Evolutionary conservation across 768 basidiomycete genomes (phyloP).

Genomic region (Tephrocybe sp.): DNA sequence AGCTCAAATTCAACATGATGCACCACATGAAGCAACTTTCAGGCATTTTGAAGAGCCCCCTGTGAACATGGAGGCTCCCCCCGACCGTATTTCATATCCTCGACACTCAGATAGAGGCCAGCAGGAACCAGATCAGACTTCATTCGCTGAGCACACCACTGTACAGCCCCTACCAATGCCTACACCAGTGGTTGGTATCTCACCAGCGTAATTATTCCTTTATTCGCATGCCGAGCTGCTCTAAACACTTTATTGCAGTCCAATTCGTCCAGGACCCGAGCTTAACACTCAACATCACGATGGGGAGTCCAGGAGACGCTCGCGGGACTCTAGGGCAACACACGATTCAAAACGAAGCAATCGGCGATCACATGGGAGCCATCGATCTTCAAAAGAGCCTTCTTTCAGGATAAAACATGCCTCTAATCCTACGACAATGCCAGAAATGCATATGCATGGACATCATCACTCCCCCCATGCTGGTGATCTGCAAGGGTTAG

Average conservation of each 20-base stretch:
- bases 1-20: background rate
- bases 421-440: background rate
- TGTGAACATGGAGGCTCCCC: background rate
- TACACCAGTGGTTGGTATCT: no score
- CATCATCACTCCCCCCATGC: background rate
- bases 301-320: background rate
- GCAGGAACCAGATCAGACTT: no score
- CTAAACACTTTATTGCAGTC: no score
- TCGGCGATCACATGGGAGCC: slow-evolving; percentile 4
- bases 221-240: no score
- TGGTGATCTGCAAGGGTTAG: slow-evolving; percentile 12
- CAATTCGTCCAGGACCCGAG: no score
- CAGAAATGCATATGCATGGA: background rate
- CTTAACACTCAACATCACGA: no score
- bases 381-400: slow-evolving; percentile 1
- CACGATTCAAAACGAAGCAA: background rate
- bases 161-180: no score
- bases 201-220: no score
- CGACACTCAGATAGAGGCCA: background rate
- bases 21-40: background rate
- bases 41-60: background rate
- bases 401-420: background rate
- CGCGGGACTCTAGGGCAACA: background rate
- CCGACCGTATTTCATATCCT: background rate
- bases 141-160: no score